phyloP scores from a whole-genome alignment of 306 rosid genomes.

The barrel medic (Medicago truncatula) region MtrunA17r5.0-ANR NC_053047.1:3199501-3200000 shows the following conservation, averaged over 20 bases:
- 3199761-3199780: not conserved
- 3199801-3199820: constrained; percentile 47
- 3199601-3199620: constrained; percentile 6
- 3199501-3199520: constrained; percentile 78
- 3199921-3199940: not conserved
- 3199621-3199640: constrained; percentile 42
- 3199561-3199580: constrained; percentile 13
- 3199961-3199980: not conserved
- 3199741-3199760: not conserved
- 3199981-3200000: not conserved
- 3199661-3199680: constrained; percentile 77
- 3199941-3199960: not conserved
- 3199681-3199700: constrained; percentile 89
- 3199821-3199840: constrained; percentile 60
- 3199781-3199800: constrained; percentile 1
- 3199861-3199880: constrained; percentile 29
- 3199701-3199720: constrained; percentile 84
- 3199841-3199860: constrained; percentile 37
- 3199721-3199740: constrained; percentile 69
- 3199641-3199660: constrained; percentile 76
- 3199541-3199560: constrained; percentile 48
- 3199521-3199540: constrained; percentile 66
- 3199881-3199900: not conserved
- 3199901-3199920: constrained; percentile 4
- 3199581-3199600: constrained; percentile 30